Evolutionary conservation across 2,329 filamentous ascomycete species (phyloP), one percentile per base, ranked within the genome.

Genomic region (Epichloe aotearoae): DNA sequence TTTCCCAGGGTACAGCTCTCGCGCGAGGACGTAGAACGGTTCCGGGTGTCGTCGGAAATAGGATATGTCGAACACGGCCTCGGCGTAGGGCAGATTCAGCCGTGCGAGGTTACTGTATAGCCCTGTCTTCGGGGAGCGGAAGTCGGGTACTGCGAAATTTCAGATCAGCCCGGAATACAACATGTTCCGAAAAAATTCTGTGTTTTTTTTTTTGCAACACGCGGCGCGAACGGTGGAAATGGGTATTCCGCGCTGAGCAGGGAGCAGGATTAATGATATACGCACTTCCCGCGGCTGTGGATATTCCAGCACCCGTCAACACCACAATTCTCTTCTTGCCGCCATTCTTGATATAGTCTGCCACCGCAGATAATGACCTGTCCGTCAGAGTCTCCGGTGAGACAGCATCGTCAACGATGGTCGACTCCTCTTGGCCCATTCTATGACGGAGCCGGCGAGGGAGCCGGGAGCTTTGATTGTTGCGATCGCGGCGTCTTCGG

Each of bases 21-120:
- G 86, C 14, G 91, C 91, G 37, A 98, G 77, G 1, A 87, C 80
- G 67, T 97, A 98, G 71, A 98, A 98, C 0, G 93, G 90, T 34
- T 82, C 74, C 0, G 93, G 93, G 56, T 95, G 85, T 42, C 82
- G 63, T 54, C 84, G 78, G 70, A 98, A 98, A 73, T 87, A 98
- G 52, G 74, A 74, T 56, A 98, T 91, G 62, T 95, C 89, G 68
- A 98, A 97, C 43, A 97, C 88, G 36, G 88, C 90, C 69, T 97
- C 89, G 20, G 91, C 84, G 60, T 91, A 84, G 0, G 90, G 90
- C 0, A 98, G 77, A 53, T 95, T 82, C 34, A 97, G 77, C 49
- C 86, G 80, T 20, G 86, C 85, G 17, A 98, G 82, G 62, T 97
- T 97, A 60, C 88, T 84, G 66, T 98, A 98, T 11, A 98, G 78